A percentile compares a stretch with the other conserved stretches of the same genome.
Evolutionary conservation across 1,284 basidiomycete genomes (phyloP).

Genomic region (Malassezia sp.): DNA sequence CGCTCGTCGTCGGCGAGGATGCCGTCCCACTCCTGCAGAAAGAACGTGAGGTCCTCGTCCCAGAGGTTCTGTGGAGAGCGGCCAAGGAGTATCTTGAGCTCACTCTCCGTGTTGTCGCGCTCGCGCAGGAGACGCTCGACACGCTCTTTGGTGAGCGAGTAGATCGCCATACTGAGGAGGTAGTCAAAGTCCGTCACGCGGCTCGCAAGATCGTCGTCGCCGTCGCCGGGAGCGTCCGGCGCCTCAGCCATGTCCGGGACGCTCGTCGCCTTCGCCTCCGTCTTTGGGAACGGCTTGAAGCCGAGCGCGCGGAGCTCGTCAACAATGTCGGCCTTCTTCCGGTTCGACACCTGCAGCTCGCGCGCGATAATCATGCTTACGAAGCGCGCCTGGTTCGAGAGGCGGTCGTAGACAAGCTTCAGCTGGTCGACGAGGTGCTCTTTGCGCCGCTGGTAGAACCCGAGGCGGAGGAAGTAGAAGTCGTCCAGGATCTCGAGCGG

Average conservation of each 20-base stretch:
- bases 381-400: slow-evolving; percentile 93
- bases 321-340: slow-evolving; percentile 79
- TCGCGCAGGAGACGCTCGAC: slow-evolving; percentile 72
- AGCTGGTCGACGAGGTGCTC: slow-evolving; percentile 69
- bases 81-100: slow-evolving; percentile 67
- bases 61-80: slow-evolving; percentile 74
- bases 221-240: slow-evolving; percentile 51
- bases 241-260: slow-evolving; percentile 63
- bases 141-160: slow-evolving; percentile 88
- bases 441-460: slow-evolving; percentile 78
- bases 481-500: slow-evolving; percentile 88
- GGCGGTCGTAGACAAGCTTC: slow-evolving; percentile 66
- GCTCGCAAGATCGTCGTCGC: slow-evolving; percentile 44
- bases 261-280: slow-evolving; percentile 54
- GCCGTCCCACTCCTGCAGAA: slow-evolving; percentile 75
- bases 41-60: slow-evolving; percentile 76
- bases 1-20: slow-evolving; percentile 50
- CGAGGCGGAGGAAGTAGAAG: slow-evolving; percentile 78
- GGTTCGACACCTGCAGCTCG: slow-evolving; percentile 77
- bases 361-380: slow-evolving; percentile 88
- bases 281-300: slow-evolving; percentile 77
- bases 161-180: slow-evolving; percentile 85
- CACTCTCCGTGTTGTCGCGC: slow-evolving; percentile 69
- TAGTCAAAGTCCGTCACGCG: slow-evolving; percentile 72
- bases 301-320: slow-evolving; percentile 65